Base-by-base conservation (phyloP, 2,329 filamentous ascomycete genomes). In the Chaetomiaceae sp. region DNA sequence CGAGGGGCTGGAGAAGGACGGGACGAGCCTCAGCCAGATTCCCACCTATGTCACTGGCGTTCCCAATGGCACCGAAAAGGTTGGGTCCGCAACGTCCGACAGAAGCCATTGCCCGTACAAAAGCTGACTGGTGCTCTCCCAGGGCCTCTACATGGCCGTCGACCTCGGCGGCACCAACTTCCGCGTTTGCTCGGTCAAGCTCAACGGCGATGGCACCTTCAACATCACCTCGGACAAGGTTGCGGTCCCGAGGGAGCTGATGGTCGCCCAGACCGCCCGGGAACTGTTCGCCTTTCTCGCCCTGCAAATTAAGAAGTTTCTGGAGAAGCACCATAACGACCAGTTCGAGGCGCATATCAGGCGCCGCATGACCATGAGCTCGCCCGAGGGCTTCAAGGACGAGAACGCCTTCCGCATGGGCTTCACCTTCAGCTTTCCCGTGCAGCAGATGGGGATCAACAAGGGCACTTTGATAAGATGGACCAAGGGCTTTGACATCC, bases 151-250 rank as follows among this genome's bases (percentile, higher is more conserved):
- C 74, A 84, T 99, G 67, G 92, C 94, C 36, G 91, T 99, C 60
- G 94, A 99, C 67, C 81, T 99, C n/a, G 94, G 94, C 58, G 94
- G 94, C 64, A 99, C 94, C 60, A 99, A 99, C 75, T 96, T 97
- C 73, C 88, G 94, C 64, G 94, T 99, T 66, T 99, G 94, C 76
- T 96, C 92, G 39, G 88, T 99, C 66, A 82, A 89, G 63, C 79
- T 99, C 57, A 91, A 96, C 68, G 94, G 94, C 66, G 90, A 97
- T 74, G 91, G 87, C 64, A 96, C 91, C 53, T 97, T 96, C 77
- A 89, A 89, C 71, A 82, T 97, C 64, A 95, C 88, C 49, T 95
- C 90, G 75, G 89, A 84, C 72, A 97, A 97, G 74, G 88, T 95
- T 53, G 82, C 91, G 57, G 95, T 99, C 54, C 94, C 94, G 7